These are phyloP conservation scores for Aspergillus diversus DNA, from an alignment of 495 filamentous ascomycete species.

Conservation along the genomic window DNA sequence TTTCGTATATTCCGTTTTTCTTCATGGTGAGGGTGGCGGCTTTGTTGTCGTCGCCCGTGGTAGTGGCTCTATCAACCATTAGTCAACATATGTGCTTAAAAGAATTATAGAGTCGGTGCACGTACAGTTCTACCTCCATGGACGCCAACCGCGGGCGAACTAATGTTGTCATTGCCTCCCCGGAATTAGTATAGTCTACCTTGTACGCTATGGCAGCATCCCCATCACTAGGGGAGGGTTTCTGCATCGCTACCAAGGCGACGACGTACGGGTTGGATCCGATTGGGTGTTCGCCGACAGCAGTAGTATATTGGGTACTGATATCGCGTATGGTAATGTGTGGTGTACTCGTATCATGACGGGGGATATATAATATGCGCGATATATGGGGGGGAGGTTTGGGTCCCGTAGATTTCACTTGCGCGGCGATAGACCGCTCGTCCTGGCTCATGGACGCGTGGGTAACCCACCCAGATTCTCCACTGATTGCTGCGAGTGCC, in stretches of 20 bases:
- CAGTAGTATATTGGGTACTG: background rate
- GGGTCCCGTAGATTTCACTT: background rate
- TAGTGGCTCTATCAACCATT: background rate
- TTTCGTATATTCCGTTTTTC: background rate
- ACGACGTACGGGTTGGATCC: constrained; percentile 15
- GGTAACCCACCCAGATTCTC: background rate
- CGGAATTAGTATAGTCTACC: background rate
- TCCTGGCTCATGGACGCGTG: background rate
- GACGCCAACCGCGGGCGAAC: too few relatives aligned
- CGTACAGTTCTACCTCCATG: too few relatives aligned
- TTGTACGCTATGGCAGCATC: background rate
- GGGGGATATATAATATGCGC: constrained; percentile 16
- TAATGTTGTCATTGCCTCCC: background rate
- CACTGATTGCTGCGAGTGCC: too few relatives aligned
- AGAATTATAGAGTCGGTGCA: too few relatives aligned
- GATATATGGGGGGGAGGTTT: constrained; percentile 5
- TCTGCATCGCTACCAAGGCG: constrained; percentile 12
- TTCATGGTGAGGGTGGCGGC: background rate
- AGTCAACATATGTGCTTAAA: background rate
- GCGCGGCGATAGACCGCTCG: background rate
- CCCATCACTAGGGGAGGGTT: background rate
- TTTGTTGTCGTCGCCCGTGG: background rate
- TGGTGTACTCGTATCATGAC: constrained; percentile 2
- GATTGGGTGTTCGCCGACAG: background rate
- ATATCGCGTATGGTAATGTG: constrained; percentile 10